Percentiles rank a stretch among this genome's conserved stretches.
phyloP scores from a whole-genome alignment of 2,329 filamentous ascomycete species.

The Arthroderma uncinatum region DNA sequence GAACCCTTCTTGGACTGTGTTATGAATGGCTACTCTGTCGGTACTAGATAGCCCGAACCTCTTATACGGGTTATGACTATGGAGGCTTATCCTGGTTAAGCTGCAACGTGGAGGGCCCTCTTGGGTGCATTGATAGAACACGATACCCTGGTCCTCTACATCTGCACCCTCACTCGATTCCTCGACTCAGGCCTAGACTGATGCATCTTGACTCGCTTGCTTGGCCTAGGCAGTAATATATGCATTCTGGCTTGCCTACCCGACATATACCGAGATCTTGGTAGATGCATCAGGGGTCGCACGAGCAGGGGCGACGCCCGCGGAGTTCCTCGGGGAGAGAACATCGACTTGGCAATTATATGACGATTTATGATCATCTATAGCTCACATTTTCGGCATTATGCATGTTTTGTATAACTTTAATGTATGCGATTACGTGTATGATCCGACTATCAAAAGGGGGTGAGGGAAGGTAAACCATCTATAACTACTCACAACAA shows the following conservation, averaged over 20 bases:
- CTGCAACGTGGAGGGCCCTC: not conserved
- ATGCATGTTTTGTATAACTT: not conserved
- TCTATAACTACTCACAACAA: not conserved
- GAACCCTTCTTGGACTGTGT: not conserved
- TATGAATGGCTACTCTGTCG: too few relatives aligned
- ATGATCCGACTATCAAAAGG: not conserved
- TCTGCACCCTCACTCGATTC: not conserved
- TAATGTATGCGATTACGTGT: not conserved
- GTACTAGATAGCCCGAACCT: too few relatives aligned
- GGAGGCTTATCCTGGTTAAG: not conserved
- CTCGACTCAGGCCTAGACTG: not conserved
- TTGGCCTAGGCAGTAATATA: too few relatives aligned
- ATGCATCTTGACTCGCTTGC: not conserved
- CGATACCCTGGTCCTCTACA: not conserved
- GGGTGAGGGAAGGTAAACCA: not conserved
- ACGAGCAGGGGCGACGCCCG: too few relatives aligned
- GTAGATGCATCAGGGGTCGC: too few relatives aligned
- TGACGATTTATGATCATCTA: not conserved
- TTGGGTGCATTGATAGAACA: not conserved
- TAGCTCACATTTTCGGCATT: not conserved
- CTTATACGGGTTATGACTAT: not conserved
- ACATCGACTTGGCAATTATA: not conserved
- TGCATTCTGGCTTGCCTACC: too few relatives aligned
- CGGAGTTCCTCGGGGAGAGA: too few relatives aligned
- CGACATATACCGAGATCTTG: too few relatives aligned